phyloP scores from a whole-genome alignment of 2,329 filamentous ascomycete genomes.

The Diaporthe sp. region DNA sequence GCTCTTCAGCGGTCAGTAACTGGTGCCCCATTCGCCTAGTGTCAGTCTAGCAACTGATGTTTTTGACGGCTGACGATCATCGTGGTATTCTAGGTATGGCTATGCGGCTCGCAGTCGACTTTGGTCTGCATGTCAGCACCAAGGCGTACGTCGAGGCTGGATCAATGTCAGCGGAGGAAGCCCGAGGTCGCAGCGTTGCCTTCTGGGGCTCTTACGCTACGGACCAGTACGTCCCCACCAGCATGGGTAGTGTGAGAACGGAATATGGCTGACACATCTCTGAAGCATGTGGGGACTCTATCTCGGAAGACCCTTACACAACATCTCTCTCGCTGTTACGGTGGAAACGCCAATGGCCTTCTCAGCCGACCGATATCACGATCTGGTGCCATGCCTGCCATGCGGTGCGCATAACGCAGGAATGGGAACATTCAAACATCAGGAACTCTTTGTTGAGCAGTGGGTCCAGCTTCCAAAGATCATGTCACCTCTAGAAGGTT shows the following conservation, averaged over 20 bases:
- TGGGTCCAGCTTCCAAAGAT: conserved; percentile 8
- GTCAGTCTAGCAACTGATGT: neutral
- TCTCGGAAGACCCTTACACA: conserved; percentile 4
- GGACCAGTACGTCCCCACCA: neutral
- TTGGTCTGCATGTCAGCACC: conserved; percentile 4
- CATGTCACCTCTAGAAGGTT: conserved; percentile 1
- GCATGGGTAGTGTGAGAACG: too few species aligned
- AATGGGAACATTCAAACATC: neutral
- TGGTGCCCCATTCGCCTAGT: neutral
- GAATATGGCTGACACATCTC: neutral
- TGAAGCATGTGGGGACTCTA: conserved; percentile 6
- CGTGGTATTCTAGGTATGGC: neutral
- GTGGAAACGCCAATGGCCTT: conserved; percentile 6
- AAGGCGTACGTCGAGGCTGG: neutral
- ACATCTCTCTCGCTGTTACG: neutral
- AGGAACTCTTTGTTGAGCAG: conserved; percentile 6
- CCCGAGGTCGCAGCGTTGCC: neutral
- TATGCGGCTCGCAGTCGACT: conserved; percentile 5
- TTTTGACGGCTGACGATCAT: neutral
- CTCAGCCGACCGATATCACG: neutral
- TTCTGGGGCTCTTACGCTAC: conserved; percentile 13
- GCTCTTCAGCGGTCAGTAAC: conserved; percentile 4
- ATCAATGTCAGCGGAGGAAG: conserved; percentile 4
- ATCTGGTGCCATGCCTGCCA: neutral
- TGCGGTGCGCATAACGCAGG: too few species aligned